These are phyloP conservation scores for Citropsis articulata DNA, from an alignment of 345 rosid species.

Conservation along the genomic window DNA sequence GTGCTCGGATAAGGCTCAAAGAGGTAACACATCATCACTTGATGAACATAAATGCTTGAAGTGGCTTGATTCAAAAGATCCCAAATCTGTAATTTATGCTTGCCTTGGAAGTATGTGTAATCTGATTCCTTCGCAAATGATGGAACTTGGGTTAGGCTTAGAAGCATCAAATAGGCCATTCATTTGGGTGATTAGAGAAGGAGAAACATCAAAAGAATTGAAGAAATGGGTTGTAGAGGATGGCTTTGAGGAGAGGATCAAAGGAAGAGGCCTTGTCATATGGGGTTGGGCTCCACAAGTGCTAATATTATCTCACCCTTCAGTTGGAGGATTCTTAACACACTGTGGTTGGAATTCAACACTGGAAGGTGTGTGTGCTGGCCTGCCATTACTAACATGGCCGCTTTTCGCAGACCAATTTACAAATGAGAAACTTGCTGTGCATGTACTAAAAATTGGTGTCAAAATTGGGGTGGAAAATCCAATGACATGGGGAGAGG, in stretches of 20 bases:
- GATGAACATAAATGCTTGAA: slow-evolving; percentile 6
- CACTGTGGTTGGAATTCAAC: slow-evolving; percentile 16
- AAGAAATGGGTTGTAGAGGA: background rate
- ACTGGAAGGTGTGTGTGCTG: slow-evolving; percentile 10
- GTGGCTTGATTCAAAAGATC: slow-evolving; percentile 26
- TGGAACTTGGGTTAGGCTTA: slow-evolving; percentile 9
- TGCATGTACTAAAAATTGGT: background rate
- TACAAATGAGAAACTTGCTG: background rate
- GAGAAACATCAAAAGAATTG: background rate
- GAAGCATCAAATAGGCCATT: slow-evolving; percentile 15
- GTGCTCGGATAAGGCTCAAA: slow-evolving; percentile 17
- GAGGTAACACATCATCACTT: slow-evolving; percentile 29
- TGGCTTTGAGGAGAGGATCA: slow-evolving; percentile 9
- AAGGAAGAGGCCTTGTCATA: slow-evolving; percentile 9
- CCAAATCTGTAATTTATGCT: slow-evolving; percentile 9
- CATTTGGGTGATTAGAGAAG: slow-evolving; percentile 4
- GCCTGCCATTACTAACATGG: background rate
- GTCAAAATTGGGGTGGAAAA: background rate
- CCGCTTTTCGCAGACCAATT: background rate
- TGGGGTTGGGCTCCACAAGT: slow-evolving; percentile 22
- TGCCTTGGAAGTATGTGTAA: slow-evolving; percentile 11
- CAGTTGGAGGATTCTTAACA: slow-evolving; percentile 21
- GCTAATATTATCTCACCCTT: slow-evolving; percentile 7
- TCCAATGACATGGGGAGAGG: background rate
- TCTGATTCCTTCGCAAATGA: background rate